These are phyloP conservation scores for Inga leiocalycina DNA, from an alignment of 306 rosid genomes.

Conservation along the genomic window DNA sequence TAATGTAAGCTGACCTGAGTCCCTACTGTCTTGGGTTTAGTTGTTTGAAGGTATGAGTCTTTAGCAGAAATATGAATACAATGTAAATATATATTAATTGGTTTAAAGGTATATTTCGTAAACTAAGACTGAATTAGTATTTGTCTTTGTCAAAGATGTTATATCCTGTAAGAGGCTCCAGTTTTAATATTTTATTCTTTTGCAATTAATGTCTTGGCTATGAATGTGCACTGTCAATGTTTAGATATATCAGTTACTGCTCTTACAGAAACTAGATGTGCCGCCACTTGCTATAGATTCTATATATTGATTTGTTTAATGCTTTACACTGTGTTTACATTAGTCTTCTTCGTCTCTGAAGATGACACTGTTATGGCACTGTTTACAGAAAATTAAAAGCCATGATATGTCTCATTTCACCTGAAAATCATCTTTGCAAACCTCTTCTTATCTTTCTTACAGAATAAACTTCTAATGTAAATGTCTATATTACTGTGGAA, in stretches of 20 bases:
- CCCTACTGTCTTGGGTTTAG: not conserved
- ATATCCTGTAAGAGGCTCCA: not conserved
- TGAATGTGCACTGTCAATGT: not conserved
- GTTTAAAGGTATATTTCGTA: not conserved
- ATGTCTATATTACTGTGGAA: not conserved
- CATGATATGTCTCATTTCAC: not conserved
- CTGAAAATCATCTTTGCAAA: not conserved
- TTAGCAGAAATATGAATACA: constrained; percentile 1
- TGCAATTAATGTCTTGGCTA: not conserved
- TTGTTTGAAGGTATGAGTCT: constrained; percentile 18
- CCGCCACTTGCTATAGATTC: not conserved
- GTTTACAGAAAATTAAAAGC: not conserved
- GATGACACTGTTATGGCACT: not conserved
- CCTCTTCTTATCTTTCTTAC: not conserved
- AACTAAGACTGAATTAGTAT: not conserved
- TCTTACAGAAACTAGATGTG: not conserved
- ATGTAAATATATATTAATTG: not conserved
- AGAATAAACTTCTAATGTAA: not conserved
- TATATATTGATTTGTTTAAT: no score
- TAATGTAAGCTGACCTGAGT: not conserved
- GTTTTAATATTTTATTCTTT: not conserved
- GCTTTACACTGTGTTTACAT: not conserved
- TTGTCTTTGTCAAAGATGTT: not conserved
- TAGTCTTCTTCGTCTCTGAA: not conserved
- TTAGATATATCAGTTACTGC: not conserved